Evolutionary conservation across 2,329 filamentous ascomycete genomes (phyloP).

Genomic region (Penicillium sclerotigenum): DNA sequence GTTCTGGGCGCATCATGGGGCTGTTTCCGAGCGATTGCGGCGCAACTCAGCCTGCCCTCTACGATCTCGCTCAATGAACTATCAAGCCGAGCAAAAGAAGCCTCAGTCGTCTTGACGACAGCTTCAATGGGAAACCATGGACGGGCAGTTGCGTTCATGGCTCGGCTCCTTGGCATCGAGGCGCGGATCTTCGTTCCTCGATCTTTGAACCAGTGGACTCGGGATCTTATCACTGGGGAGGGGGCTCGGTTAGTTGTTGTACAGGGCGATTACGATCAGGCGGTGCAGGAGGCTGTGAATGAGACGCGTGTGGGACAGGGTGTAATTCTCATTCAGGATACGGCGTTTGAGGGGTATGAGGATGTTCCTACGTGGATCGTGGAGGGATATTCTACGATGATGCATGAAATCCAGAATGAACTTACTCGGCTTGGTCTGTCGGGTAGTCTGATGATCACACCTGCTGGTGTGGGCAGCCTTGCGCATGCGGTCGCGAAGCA

Average conservation of each 20-base stretch:
- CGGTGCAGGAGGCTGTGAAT: constrained; percentile 51
- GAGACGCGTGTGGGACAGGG: constrained; percentile 36
- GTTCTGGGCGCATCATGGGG: constrained; percentile 77
- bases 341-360: constrained; percentile 63
- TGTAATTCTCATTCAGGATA: constrained; percentile 65
- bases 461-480: constrained; percentile 70
- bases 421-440: constrained; percentile 41
- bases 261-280: constrained; percentile 62
- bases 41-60: constrained; percentile 44
- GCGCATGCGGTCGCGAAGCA: constrained; percentile 66
- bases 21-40: constrained; percentile 56
- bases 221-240: constrained; percentile 57
- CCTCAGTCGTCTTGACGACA: constrained; percentile 52
- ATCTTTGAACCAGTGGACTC: constrained; percentile 55
- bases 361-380: constrained; percentile 71
- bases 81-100: constrained; percentile 29
- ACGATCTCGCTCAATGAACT: constrained; percentile 47
- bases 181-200: constrained; percentile 62
- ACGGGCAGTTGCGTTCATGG: constrained; percentile 68
- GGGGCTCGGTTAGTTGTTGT: constrained; percentile 59
- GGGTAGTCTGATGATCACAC: constrained; percentile 56
- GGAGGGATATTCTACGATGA: constrained; percentile 72
- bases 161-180: constrained; percentile 53
- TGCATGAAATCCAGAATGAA: constrained; percentile 65
- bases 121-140: constrained; percentile 78